Evolutionary conservation across 2,329 filamentous ascomycete species (phyloP), one percentile per base, ranked within the genome.

Genomic region (Colletotrichum acutatum): DNA sequence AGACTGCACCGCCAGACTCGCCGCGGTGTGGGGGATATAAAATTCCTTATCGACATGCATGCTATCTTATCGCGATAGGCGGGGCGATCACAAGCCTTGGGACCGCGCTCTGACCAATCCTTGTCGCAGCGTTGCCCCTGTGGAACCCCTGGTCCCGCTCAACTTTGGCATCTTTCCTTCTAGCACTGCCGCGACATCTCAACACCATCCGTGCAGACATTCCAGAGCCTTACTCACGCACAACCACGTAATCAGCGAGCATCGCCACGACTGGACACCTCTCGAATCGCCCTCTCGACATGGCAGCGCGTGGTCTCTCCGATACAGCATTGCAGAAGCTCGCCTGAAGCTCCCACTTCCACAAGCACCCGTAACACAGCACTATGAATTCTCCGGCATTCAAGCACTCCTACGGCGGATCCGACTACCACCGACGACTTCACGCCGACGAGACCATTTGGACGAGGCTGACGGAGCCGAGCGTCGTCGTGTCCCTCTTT

Each of bases 401-500:
- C 53, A 69, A 64, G 56, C 42, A 68, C 30, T 56, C 68, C 37
- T 71, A 75, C 74, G 56, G 66, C 65, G 62, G 71, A 49, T 63
- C 72, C 28, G 66, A 75, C 64, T 62, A 74, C 42, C 65, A 70
- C 54, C 68, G 66, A 71, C 63, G 49, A 22, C 34, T 59, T 22
- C 64, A 73, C 34, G 59, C 19, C 26, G 28, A 73, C 34, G 56
- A 69, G 52, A 52, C 69, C 58, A 42, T 79, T 62, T 78, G 78
- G 78, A 80, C 82, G 42, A 80, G 79, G 73, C 74, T 82, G 65
- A 80, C 77, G 67, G 79, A 83, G 75, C 80, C 83, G 5, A 80
- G 79, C 67, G 77, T 82, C 71, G 62, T 84, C 53, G 76, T 84
- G 42, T 82, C 82, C 24, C 74, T 78, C 49, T 69, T 81, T 49